Evolutionary conservation across 805 yeast genomes (phyloP), one percentile per base, ranked within the genome.

Genomic region (Hanseniaspora lachancei): DNA sequence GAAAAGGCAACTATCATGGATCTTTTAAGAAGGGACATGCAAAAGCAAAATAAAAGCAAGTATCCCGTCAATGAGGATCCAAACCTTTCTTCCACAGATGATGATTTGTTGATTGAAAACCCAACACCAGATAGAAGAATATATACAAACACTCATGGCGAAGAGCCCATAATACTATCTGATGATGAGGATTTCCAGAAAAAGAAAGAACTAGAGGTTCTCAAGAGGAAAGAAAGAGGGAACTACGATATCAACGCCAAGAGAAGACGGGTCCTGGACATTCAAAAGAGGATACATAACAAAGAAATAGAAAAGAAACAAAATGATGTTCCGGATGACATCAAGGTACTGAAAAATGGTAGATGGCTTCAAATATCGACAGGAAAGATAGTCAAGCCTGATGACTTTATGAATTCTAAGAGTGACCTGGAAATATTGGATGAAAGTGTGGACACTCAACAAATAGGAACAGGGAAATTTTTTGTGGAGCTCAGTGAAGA

Each of bases 311-410:
- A 29, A 29, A 23, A 41, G 29, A 21, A 38, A 20, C 21, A 23
- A 18, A 41, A 24, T 18, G 41, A 32, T 41, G 38, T 43, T 18
- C 55, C 55, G 9, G 38, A 43, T 3, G 49, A 27, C 18, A 32
- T 51, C 5, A 36, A 46, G 21, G 40, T 44, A 6, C 23, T 52
- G 27, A 52, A 52, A 38, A 52, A 41, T 34, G 55, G 55, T 2
- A 15, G 49, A 1, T 52, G 47, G 48, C 15, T 46, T 5, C 21
- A 52, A 20, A 44, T 10, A 8, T 18, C 29, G 3, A 44, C 55
- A 16, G 55, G 55, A 2, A 29, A 32, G 23, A 29, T 46, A 10
- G 34, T 32, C 5, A 29, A 16, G 34, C 24, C 48, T 2, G 38
- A 46, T 18, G 38, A 27, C 10, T 12, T 29, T 4, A 21, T 18